A percentile compares a stretch with the other conserved stretches of the same genome.
These are phyloP conservation scores for Epicoccum sorghinum DNA, from an alignment of 2,329 filamentous ascomycete genomes.

Conservation along the genomic window DNA sequence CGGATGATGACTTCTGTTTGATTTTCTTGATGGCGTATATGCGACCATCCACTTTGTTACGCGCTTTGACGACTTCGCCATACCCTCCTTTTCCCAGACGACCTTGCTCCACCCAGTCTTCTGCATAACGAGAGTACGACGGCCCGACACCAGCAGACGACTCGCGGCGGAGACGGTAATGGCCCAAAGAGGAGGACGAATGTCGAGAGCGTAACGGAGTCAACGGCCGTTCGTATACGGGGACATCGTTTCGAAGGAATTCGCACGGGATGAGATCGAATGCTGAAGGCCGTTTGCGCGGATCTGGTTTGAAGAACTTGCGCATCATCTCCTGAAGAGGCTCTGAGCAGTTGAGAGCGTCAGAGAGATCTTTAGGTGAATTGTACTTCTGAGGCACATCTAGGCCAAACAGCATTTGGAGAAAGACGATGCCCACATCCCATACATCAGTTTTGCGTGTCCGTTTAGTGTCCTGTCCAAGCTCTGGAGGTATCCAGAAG, in stretches of 20 bases:
- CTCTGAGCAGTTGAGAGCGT: conserved; percentile 72
- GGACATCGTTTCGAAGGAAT: conserved; percentile 58
- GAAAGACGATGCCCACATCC: conserved; percentile 88
- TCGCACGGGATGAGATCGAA: conserved; percentile 71
- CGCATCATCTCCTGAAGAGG: conserved; percentile 79
- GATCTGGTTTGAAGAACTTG: conserved; percentile 83
- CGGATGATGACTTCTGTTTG: conserved; percentile 75
- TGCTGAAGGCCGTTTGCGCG: conserved; percentile 82
- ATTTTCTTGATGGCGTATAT: conserved; percentile 98
- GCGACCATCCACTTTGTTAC: conserved; percentile 90
- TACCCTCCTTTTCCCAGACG: conserved; percentile 92
- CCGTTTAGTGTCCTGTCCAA: conserved; percentile 62
- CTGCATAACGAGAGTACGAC: conserved; percentile 75
- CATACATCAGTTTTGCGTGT: conserved; percentile 88
- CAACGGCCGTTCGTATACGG: conserved; percentile 46
- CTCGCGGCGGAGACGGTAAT: conserved; percentile 43
- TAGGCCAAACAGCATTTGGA: conserved; percentile 93
- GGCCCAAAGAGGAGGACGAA: conserved; percentile 44
- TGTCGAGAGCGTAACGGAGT: conserved; percentile 45
- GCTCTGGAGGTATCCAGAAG: conserved; percentile 84
- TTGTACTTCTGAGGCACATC: conserved; percentile 77
- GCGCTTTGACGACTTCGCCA: conserved; percentile 92
- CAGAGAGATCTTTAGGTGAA: conserved; percentile 76
- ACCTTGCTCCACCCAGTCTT: conserved; percentile 90
- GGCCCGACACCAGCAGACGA: conserved; percentile 41